These are phyloP conservation scores for Flaveria sonorensis DNA, from an alignment of 129 eudicot genomes.

Conservation along the genomic window DNA sequence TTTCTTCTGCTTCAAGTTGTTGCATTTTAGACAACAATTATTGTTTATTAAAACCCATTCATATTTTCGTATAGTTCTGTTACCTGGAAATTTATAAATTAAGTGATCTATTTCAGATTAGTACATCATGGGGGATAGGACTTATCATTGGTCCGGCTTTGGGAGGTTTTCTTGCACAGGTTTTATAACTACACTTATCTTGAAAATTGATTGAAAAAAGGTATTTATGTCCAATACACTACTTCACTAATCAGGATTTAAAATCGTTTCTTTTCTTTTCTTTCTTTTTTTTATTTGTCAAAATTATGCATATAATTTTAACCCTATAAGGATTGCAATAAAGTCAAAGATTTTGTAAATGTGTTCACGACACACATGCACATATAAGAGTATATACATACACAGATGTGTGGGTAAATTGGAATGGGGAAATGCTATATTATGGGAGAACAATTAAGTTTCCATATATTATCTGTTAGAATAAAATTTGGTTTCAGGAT, in stretches of 20 bases:
- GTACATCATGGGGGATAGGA: slow-evolving; percentile 94
- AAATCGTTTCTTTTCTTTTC: too few relatives aligned
- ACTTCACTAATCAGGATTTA: not conserved
- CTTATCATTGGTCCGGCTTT: slow-evolving; percentile 85
- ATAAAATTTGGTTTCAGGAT: too few relatives aligned
- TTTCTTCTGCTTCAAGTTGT: slow-evolving; percentile 1
- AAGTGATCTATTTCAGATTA: slow-evolving; percentile 46
- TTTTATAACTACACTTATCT: slow-evolving; percentile 19
- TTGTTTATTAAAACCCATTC: not conserved
- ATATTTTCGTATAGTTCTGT: not conserved
- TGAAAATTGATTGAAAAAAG: not conserved
- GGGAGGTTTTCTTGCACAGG: slow-evolving; percentile 98
- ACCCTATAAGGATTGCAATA: not conserved
- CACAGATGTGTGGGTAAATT: too few relatives aligned
- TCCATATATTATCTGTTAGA: too few relatives aligned
- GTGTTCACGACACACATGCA: not conserved
- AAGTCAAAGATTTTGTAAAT: not conserved
- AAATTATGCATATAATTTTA: not conserved
- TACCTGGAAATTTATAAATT: not conserved
- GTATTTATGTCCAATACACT: not conserved
- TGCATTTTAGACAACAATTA: not conserved
- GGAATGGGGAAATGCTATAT: too few relatives aligned
- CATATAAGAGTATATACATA: too few relatives aligned
- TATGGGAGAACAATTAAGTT: too few relatives aligned
- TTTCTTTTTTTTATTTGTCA: not conserved